A percentile compares a stretch with the other conserved stretches of the same genome.
Evolutionary conservation across 345 rosid species (phyloP).

Genomic region (Schrenkiella parvula): DNA sequence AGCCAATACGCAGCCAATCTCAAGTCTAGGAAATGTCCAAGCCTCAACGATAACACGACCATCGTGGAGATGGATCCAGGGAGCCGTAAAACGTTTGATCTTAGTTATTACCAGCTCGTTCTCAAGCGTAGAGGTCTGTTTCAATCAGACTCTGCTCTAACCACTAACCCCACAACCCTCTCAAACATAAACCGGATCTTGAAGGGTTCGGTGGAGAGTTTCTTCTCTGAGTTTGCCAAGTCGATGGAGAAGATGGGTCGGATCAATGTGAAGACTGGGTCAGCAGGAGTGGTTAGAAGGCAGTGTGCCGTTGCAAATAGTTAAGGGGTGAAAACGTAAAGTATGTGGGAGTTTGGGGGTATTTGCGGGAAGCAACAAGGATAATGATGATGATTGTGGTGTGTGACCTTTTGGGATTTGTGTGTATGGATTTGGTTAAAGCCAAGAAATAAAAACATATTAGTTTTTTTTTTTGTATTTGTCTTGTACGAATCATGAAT

Average conservation of each 20-base stretch:
- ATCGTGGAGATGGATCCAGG: conserved; percentile 85
- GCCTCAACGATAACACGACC: conserved; percentile 55
- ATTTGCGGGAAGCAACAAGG: neutral
- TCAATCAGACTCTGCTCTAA: conserved; percentile 69
- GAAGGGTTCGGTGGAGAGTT: conserved; percentile 44
- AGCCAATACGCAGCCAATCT: conserved; percentile 67
- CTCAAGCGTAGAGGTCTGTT: conserved; percentile 73
- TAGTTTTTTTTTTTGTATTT: neutral
- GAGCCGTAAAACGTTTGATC: conserved; percentile 70
- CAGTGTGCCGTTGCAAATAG: conserved; percentile 60
- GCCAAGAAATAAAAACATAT: neutral
- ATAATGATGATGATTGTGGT: neutral
- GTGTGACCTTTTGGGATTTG: conserved; percentile 12
- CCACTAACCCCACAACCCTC: conserved; percentile 49
- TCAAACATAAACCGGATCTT: conserved; percentile 44
- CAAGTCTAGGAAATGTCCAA: conserved; percentile 67
- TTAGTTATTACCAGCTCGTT: conserved; percentile 53
- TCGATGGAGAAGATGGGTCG: conserved; percentile 86
- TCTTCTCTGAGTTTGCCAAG: conserved; percentile 54
- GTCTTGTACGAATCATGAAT: conserved; percentile 22
- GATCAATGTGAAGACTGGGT: conserved; percentile 59
- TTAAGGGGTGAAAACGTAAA: conserved; percentile 10
- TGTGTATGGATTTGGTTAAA: conserved; percentile 26
- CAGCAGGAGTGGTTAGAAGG: conserved; percentile 62
- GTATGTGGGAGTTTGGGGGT: conserved; percentile 6